Conservation (phyloP, 2,329 filamentous ascomycete genomes). For the Cladobotryum protrusum region DNA sequence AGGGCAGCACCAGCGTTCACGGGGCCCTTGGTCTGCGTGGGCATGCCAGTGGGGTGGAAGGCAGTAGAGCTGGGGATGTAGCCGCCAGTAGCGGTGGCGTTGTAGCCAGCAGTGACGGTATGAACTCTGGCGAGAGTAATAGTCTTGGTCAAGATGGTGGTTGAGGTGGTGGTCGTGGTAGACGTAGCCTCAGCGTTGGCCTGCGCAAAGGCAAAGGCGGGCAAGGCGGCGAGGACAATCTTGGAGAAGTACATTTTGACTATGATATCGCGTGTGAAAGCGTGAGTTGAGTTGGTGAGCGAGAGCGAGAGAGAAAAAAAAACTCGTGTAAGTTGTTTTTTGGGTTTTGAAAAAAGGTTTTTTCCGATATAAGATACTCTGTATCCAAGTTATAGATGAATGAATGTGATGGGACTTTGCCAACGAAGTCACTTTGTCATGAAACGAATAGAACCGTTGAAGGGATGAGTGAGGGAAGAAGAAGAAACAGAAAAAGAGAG, state of each 20-base stretch:
- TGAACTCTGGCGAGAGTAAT: constrained; percentile 44
- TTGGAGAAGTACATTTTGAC: constrained; percentile 34
- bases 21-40: constrained; percentile 30
- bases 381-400: constrained; percentile 5
- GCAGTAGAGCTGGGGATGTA: constrained; percentile 18
- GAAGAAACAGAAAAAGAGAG: not conserved
- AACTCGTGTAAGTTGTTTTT: constrained; percentile 7
- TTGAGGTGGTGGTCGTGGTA: constrained; percentile 32
- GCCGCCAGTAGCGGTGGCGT: constrained; percentile 28
- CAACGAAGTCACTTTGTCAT: constrained; percentile 12
- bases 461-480: not conserved
- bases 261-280: constrained; percentile 11
- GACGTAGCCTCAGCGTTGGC: constrained; percentile 8
- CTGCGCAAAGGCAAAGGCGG: constrained; percentile 46
- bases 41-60: constrained; percentile 22
- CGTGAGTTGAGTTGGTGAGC: constrained; percentile 18
- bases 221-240: constrained; percentile 45
- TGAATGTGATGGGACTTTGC: constrained; percentile 12
- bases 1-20: constrained; percentile 39
- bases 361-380: constrained; percentile 10
- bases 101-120: constrained; percentile 34
- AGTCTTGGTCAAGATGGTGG: constrained; percentile 40
- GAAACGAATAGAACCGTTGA: constrained; percentile 7
- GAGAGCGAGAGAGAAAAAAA: constrained; percentile 10
- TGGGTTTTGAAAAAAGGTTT: constrained; percentile 9